Percentiles rank a stretch among this genome's conserved stretches.
Evolutionary conservation across 345 rosid genomes (phyloP).

Genomic region (Citrus sinensis): DVS_A1.0 CM039167.1:29195001-29195500

Average conservation of each 20-base stretch:
- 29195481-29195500: slow-evolving; percentile 85
- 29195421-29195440: slow-evolving; percentile 89
- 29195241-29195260: no score
- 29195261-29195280: background rate
- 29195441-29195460: slow-evolving; percentile 83
- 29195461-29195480: slow-evolving; percentile 53
- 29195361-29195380: background rate
- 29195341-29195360: background rate
- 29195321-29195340: background rate
- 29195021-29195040: background rate
- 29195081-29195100: background rate
- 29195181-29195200: slow-evolving; percentile 75
- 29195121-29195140: slow-evolving; percentile 38
- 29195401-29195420: slow-evolving; percentile 46
- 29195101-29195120: slow-evolving; percentile 2
- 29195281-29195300: background rate
- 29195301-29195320: background rate
- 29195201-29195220: slow-evolving; percentile 90
- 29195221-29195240: slow-evolving; percentile 39
- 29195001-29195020: slow-evolving; percentile 74
- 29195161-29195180: slow-evolving; percentile 89
- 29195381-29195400: background rate
- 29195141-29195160: slow-evolving; percentile 90
- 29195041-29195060: background rate
- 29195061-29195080: background rate